Percentiles rank a stretch among this genome's conserved stretches.
Conservation (phyloP, 2,329 filamentous ascomycete species). For the Scedosporium apiospermum region DNA sequence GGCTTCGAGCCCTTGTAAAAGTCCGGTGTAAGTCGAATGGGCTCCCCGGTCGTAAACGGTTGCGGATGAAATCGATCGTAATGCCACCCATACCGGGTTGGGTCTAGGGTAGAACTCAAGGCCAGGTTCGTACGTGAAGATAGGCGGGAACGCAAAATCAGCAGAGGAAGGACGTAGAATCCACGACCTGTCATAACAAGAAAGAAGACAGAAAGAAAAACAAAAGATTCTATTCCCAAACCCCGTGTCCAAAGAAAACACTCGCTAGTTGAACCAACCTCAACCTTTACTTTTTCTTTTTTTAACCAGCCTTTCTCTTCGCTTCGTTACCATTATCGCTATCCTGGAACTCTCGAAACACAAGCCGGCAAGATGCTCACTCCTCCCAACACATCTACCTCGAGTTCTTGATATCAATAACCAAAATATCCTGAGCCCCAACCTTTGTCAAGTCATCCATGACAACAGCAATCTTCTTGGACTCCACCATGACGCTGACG, state of each 20-base stretch:
- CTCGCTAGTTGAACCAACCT: background rate
- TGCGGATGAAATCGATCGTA: too few relatives aligned
- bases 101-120: too few relatives aligned
- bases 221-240: background rate
- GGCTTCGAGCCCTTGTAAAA: too few relatives aligned
- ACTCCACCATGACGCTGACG: constrained; percentile 88
- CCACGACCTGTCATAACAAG: too few relatives aligned
- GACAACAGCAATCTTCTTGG: constrained; percentile 70
- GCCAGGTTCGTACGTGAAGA: too few relatives aligned
- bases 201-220: background rate
- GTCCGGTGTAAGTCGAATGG: too few relatives aligned
- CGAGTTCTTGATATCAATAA: constrained; percentile 78
- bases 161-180: too few relatives aligned
- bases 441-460: constrained; percentile 76
- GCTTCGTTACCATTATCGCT: background rate
- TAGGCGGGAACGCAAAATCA: too few relatives aligned
- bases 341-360: background rate
- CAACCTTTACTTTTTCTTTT: background rate
- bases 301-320: background rate
- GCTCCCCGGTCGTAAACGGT: too few relatives aligned
- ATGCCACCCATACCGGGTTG: too few relatives aligned
- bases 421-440: constrained; percentile 77
- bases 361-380: background rate
- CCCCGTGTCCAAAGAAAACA: background rate
- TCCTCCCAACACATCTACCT: constrained; percentile 23